A percentile compares a stretch with the other conserved stretches of the same genome.
These are phyloP conservation scores for Flaveria floridana DNA, from an alignment of 140 eudicot genomes.

Conservation along the genomic window DNA sequence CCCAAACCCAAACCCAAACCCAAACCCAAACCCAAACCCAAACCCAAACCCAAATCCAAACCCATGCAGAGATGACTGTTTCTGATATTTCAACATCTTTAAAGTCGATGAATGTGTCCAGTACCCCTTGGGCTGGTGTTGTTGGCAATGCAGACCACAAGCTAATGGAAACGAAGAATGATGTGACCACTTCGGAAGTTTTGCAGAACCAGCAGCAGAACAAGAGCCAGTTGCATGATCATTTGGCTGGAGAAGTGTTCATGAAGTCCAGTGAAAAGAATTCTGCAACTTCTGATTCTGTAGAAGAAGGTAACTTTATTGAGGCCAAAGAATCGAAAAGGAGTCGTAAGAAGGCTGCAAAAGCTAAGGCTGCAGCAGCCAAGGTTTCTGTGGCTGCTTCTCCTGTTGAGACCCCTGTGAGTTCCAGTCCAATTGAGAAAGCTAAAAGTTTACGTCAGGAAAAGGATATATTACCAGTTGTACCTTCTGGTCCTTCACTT, in stretches of 20 bases:
- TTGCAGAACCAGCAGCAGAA: constrained; percentile 41
- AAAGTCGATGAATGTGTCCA: constrained; percentile 48
- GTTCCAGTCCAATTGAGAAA: constrained; percentile 62
- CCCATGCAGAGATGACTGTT: constrained; percentile 41
- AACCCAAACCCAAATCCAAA: constrained; percentile 32
- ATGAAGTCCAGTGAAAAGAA: constrained; percentile 50
- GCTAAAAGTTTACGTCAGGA: constrained; percentile 53
- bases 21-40: constrained; percentile 30
- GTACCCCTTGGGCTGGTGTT: constrained; percentile 71
- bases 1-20: constrained; percentile 31
- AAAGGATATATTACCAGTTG: constrained; percentile 59
- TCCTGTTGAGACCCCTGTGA: constrained; percentile 45
- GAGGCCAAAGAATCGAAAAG: constrained; percentile 82
- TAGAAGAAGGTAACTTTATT: constrained; percentile 63
- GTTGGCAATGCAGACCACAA: constrained; percentile 49
- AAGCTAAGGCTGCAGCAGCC: constrained; percentile 62
- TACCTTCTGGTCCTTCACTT: constrained; percentile 80
- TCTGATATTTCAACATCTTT: constrained; percentile 58
- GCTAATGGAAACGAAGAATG: constrained; percentile 39
- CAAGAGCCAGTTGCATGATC: constrained; percentile 64
- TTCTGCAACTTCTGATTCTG: constrained; percentile 35
- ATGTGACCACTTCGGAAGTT: constrained; percentile 29
- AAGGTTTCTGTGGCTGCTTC: constrained; percentile 50
- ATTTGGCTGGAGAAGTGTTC: constrained; percentile 46
- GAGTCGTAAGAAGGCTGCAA: constrained; percentile 85